Base-by-base conservation (phyloP, 768 basidiomycete species). In the Pulveroboletus sp. region DNA sequence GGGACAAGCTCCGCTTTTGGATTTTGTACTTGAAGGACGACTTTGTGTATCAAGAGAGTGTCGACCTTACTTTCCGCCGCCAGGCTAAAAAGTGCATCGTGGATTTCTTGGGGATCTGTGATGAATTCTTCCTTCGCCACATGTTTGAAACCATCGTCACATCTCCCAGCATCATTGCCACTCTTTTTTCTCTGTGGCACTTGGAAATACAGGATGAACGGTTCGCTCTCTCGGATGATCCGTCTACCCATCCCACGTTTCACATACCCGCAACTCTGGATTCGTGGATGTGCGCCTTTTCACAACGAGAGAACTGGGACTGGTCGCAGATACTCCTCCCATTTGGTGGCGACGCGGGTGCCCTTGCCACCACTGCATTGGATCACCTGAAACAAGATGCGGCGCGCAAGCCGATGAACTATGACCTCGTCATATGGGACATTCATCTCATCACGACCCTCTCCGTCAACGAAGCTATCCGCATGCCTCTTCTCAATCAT, bases 351-450 rank as follows among this genome's bases (percentile, higher is more conserved):
- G 47, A 63, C 4, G 38, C 48, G 14, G 51, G 43, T 10, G 45
- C 35, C 31, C 39, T 65, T 32, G 64, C 64, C 22, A 27, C 53
- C 24, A 57, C 62, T 22, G 59, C 64, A 13, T 43, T 65, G 38
- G 48, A 57, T 30, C 64, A 54, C 45, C 63, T 66, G 43, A 53
- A 34, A 45, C 61, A 56, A 16, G 64, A 62, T 22, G n/a, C 48
- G n/a, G 54, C 51, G 37, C 57, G 57, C 7, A 20, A 20, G 7
- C 57, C 63, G 9, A 47, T 56, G 39, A 57, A 65, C 40, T 62
- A 56, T 46, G 62, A 68, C 40, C 53, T 59, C 40, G 36, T 68
- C 41, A 50, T 62, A 23, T 67, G 64, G 64, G 64, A 67, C 39
- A 59, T 60, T 43, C 64, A 68, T 43, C 54, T 66, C 19, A 36